Evolutionary conservation across 306 rosid species (phyloP).

Genomic region (Acacia acuminata): DNA sequence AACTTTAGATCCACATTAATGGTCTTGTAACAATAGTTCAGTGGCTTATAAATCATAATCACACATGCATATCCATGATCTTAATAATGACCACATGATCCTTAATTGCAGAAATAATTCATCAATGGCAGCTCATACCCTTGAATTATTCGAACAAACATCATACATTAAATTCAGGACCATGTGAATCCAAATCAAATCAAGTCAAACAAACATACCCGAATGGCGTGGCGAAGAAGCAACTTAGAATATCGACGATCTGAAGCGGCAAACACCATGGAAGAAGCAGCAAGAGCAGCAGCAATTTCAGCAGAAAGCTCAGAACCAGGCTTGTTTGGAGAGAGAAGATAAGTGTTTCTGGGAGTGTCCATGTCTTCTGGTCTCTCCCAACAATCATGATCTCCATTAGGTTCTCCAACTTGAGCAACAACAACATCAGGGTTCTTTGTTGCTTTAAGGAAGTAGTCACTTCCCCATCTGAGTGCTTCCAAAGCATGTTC

Average conservation of each 20-base stretch:
- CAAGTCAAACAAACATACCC: slow-evolving; percentile 5
- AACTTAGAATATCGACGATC: slow-evolving; percentile 17
- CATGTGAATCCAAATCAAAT: background rate
- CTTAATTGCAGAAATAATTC: background rate
- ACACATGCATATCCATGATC: background rate
- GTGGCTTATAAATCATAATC: background rate
- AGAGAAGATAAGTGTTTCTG: slow-evolving; percentile 13
- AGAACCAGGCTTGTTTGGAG: slow-evolving; percentile 27
- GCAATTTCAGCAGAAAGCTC: slow-evolving; percentile 50
- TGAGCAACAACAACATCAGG: slow-evolving; percentile 36
- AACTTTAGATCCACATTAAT: background rate
- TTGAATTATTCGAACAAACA: background rate
- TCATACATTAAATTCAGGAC: background rate
- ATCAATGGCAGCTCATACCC: background rate
- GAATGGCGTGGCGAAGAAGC: slow-evolving; percentile 33
- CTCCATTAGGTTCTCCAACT: slow-evolving; percentile 37
- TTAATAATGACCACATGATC: background rate
- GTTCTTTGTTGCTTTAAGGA: slow-evolving; percentile 40
- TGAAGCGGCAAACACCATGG: slow-evolving; percentile 24
- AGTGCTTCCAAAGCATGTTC: slow-evolving; percentile 41
- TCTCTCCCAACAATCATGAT: slow-evolving; percentile 56
- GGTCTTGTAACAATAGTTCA: background rate
- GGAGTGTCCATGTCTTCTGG: slow-evolving; percentile 66
- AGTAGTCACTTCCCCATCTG: slow-evolving; percentile 55
- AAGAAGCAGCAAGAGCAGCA: slow-evolving; percentile 55